A percentile compares a stretch with the other conserved stretches of the same genome.
phyloP scores from a whole-genome alignment of 73 alveolate species.

The Blepharisma japonicum region DNA sequence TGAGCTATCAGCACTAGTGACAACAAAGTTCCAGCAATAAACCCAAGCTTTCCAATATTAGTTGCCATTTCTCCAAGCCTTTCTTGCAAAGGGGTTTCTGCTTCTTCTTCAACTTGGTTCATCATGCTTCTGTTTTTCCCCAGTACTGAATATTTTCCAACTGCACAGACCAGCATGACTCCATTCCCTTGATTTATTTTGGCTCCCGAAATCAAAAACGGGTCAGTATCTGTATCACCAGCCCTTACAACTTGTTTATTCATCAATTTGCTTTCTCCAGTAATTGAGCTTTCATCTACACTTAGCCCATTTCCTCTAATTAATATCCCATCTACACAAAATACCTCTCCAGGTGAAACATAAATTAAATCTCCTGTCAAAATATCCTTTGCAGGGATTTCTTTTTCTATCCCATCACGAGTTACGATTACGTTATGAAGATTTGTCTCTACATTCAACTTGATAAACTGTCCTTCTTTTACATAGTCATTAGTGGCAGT shows the following conservation, averaged over 20 bases:
- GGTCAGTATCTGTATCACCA: constrained; percentile 56
- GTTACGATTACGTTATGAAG: constrained; percentile 68
- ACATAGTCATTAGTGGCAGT: constrained; percentile 62
- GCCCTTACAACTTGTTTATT: constrained; percentile 68
- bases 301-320: constrained; percentile 62
- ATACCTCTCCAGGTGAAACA: constrained; percentile 84
- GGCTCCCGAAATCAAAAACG: constrained; percentile 84
- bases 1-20: constrained; percentile 71
- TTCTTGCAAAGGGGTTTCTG: constrained; percentile 85
- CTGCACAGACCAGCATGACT: constrained; percentile 86
- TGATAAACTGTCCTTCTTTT: constrained; percentile 59
- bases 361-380: constrained; percentile 88
- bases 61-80: constrained; percentile 92
- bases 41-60: constrained; percentile 91
- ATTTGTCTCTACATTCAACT: constrained; percentile 73
- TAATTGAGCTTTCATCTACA: constrained; percentile 85
- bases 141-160: constrained; percentile 79
- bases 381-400: constrained; percentile 70
- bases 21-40: constrained; percentile 79
- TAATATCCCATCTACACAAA: constrained; percentile 91
- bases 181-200: constrained; percentile 85
- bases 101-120: constrained; percentile 49
- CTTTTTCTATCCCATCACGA: constrained; percentile 73
- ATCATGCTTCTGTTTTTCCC: constrained; percentile 66
- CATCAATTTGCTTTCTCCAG: constrained; percentile 91